Evolutionary conservation across 345 rosid species (phyloP).

Genomic region (Gossypium longicalyx): DNA sequence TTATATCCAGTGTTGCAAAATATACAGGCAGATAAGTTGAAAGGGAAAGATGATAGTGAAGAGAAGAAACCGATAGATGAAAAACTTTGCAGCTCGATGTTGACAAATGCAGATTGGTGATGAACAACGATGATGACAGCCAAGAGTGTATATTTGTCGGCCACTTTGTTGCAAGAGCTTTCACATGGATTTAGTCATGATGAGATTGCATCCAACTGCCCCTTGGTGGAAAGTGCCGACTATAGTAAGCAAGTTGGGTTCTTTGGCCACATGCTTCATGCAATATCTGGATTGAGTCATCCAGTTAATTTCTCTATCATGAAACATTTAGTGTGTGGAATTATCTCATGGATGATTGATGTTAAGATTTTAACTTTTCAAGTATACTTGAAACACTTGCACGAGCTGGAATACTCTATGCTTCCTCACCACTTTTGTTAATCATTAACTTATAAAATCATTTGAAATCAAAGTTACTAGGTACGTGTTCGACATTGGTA

Average conservation of each 20-base stretch:
- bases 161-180: conserved; percentile 15
- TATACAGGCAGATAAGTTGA: conserved; percentile 6
- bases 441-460: conserved; percentile 11
- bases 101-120: conserved; percentile 20
- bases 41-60: conserved; percentile 12
- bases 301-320: conserved; percentile 17
- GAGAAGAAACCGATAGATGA: conserved; percentile 14
- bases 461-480: background rate
- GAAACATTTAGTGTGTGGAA: conserved; percentile 23
- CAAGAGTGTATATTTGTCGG: conserved; percentile 24
- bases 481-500: background rate
- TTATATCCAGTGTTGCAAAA: background rate
- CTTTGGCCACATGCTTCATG: conserved; percentile 18
- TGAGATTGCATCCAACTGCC: conserved; percentile 19
- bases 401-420: conserved; percentile 21
- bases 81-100: conserved; percentile 19
- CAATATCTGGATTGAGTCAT: conserved; percentile 27
- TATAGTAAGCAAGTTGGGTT: conserved; percentile 23
- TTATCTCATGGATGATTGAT: conserved; percentile 17
- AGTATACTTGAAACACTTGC: conserved; percentile 23
- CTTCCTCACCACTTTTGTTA: conserved; percentile 18
- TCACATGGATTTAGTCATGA: conserved; percentile 23
- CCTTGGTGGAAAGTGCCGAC: conserved; percentile 23
- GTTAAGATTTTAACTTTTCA: conserved; percentile 18
- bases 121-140: conserved; percentile 15